These are phyloP conservation scores for Gorgonomyces haynaldii DNA, from an alignment of 192 early-diverging fungal genomes.

Conservation along the genomic window DNA sequence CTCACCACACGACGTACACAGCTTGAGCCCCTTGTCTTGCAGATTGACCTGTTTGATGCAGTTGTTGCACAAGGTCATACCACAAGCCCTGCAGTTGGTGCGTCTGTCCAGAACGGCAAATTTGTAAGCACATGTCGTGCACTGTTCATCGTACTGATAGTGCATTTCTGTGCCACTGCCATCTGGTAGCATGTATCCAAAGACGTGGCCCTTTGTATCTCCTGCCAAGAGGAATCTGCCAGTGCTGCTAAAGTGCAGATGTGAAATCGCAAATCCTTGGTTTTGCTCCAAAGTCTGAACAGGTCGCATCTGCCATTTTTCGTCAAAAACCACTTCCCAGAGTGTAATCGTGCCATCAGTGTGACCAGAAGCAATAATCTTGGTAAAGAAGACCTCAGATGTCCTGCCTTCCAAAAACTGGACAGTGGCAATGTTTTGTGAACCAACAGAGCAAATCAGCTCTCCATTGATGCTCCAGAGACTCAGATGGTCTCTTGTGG, in stretches of 20 bases:
- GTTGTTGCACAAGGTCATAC: not conserved
- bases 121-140: conserved; percentile 6
- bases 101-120: conserved; percentile 8
- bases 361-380: conserved; percentile 1
- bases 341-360: not conserved
- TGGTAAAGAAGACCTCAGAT: not conserved
- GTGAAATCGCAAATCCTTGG: not conserved
- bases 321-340: not conserved
- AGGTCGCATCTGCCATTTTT: not conserved
- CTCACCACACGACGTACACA: no score
- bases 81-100: conserved; percentile 8
- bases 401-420: conserved; percentile 4
- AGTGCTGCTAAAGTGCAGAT: not conserved
- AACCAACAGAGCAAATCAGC: not conserved
- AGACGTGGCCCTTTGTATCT: not conserved
- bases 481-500: not conserved
- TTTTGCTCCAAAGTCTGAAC: not conserved
- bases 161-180: conserved; percentile 16
- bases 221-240: not conserved
- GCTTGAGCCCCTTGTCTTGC: no score
- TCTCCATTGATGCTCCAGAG: conserved; percentile 12
- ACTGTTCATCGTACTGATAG: not conserved
- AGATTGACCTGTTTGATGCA: no score
- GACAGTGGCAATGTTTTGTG: not conserved
- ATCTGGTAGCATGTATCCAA: conserved; percentile 8